Base-by-base conservation (phyloP, 441 rosid species). In the Eutrema salsugineum region DNA sequence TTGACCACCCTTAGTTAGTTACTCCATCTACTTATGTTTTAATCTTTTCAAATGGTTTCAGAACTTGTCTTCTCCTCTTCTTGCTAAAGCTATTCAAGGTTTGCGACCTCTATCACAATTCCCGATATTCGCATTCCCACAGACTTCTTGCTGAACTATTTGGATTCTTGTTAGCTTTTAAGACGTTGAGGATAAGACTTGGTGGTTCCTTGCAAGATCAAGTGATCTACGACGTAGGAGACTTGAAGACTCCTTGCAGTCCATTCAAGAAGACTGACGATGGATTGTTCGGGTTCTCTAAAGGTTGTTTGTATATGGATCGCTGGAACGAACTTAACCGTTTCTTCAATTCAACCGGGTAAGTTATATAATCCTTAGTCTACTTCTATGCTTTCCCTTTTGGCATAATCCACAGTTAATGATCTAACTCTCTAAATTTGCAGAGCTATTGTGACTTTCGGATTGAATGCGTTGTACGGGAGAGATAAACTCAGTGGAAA, bases 161-260 rank as follows among this genome's bases (percentile, higher is more conserved):
- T 65, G 63, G 63, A 57, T 70, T 53, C 61, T 53, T 50, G 16
- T 51, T 73, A 91, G 98, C 98, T 71, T 93, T 93, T 69, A 57
- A 75, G 79, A 55, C 72, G 65, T 75, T 93, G 88, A 84, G 98
- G 80, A 83, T 93, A 84, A 83, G 98, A 64, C 73, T 91, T 19
- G 98, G 97, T 68, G 98, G 98, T 54, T 88, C 98, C 71, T 81
- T 93, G 85, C 98, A 93, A 89, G 97, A 93, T 72, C 90, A 66
- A 82, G 93, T 93, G n/a, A 46, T 91, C 68, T 93, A 93, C 68
- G 85, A 88, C 77, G 84, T 88, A 3, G 97, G 90, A 67, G 53
- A 62, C 70, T 77, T 82, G 75, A 84, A 74, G 68, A 51, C 79
- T 80, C 92, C 87, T 47, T 93, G 98, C 72, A 90, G 63, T 72